These are phyloP conservation scores for Hyphopichia fennica DNA, from an alignment of 1,139 yeast genomes.

Conservation along the genomic window DNA sequence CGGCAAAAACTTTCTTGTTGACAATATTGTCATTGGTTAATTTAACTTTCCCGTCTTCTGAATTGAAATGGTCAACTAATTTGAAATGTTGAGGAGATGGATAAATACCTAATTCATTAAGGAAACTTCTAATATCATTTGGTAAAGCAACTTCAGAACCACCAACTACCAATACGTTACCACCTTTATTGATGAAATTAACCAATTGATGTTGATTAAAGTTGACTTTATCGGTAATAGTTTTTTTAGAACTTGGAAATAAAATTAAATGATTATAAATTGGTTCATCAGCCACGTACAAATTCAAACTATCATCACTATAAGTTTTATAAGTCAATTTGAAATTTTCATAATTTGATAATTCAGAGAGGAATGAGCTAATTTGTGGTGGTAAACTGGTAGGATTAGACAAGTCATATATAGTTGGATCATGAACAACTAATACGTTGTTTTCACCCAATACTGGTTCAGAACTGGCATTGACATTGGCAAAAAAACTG, in stretches of 20 bases:
- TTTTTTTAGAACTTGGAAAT: conserved; percentile 40
- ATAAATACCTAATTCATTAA: conserved; percentile 79
- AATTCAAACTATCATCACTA: conserved; percentile 23
- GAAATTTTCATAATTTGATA: conserved; percentile 18
- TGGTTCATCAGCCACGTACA: conserved; percentile 27
- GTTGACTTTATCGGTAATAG: conserved; percentile 28
- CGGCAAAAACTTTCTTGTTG: conserved; percentile 18
- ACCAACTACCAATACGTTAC: conserved; percentile 73
- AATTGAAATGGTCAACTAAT: conserved; percentile 65
- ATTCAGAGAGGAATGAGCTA: conserved; percentile 18
- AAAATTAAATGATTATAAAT: conserved; percentile 34
- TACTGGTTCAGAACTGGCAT: not conserved
- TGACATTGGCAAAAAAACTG: not conserved
- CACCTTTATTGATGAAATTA: conserved; percentile 63
- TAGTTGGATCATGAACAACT: conserved; percentile 32
- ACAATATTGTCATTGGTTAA: conserved; percentile 24
- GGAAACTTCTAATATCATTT: conserved; percentile 64
- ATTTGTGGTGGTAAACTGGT: conserved; percentile 17
- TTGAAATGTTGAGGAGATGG: conserved; percentile 78
- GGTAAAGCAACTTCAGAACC: conserved; percentile 45
- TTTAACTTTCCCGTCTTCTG: conserved; percentile 25
- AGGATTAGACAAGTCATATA: conserved; percentile 21
- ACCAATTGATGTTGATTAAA: conserved; percentile 34
- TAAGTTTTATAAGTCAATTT: conserved; percentile 27
- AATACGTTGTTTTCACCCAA: conserved; percentile 18